phyloP scores from a whole-genome alignment of 2,329 filamentous ascomycete species.

The Thielaviopsis populi region DNA sequence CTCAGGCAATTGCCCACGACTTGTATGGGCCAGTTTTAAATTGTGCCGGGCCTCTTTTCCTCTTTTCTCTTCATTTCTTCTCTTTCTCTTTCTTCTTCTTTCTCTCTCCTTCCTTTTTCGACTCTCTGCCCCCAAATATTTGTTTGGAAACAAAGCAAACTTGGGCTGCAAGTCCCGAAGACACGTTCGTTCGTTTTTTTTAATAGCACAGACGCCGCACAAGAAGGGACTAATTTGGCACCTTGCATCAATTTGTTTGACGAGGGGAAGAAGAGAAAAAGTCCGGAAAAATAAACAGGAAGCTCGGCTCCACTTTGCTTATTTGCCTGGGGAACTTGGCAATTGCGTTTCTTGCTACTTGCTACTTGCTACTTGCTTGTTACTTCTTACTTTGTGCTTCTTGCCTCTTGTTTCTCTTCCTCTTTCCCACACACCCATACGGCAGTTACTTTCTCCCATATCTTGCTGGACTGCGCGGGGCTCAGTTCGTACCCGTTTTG shows the following conservation, averaged over 20 bases:
- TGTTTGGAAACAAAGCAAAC: background rate
- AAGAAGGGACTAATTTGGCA: constrained; percentile 4
- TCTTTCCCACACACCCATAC: too few relatives aligned
- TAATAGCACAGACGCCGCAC: constrained; percentile 1
- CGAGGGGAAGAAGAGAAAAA: background rate
- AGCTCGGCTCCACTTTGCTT: background rate
- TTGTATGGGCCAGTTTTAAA: too few relatives aligned
- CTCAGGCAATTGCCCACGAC: too few relatives aligned
- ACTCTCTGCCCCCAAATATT: background rate
- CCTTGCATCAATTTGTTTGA: background rate
- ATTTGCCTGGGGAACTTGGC: too few relatives aligned
- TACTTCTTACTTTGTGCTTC: background rate
- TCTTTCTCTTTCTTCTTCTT: background rate
- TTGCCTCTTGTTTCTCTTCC: background rate
- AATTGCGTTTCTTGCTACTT: background rate
- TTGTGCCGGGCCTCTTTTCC: background rate
- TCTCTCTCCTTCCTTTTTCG: background rate
- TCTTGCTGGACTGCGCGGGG: background rate
- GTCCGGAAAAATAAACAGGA: background rate
- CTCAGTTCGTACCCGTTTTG: background rate
- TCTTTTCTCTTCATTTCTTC: background rate
- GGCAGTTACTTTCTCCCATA: background rate
- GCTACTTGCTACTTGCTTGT: background rate
- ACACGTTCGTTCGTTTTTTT: background rate
- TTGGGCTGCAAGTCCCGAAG: background rate